These are phyloP conservation scores for Filobasidium wieringae DNA, from an alignment of 768 basidiomycete genomes.

Conservation along the genomic window DNA sequence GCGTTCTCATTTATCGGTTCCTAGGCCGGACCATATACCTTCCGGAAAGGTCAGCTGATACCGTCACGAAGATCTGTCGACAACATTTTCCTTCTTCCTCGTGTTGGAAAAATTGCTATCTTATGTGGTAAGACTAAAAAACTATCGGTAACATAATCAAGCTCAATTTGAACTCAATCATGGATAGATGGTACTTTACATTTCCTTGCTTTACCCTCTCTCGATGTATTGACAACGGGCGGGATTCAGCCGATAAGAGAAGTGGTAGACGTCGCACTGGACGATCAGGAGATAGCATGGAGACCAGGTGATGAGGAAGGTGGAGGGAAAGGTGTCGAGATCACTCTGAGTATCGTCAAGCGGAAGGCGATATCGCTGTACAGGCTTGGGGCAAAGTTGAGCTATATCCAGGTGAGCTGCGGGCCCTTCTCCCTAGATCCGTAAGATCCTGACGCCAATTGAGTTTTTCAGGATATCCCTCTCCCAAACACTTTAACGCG, in stretches of 20 bases:
- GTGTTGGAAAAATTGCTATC: constrained; percentile 60
- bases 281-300: constrained; percentile 49
- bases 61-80: constrained; percentile 62
- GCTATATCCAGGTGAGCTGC: constrained; percentile 21
- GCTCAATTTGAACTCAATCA: background rate
- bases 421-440: background rate
- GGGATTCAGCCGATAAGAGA: constrained; percentile 67
- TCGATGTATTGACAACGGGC: constrained; percentile 55
- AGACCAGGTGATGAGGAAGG: constrained; percentile 18
- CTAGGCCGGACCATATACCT: constrained; percentile 49
- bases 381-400: constrained; percentile 27
- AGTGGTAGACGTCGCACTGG: constrained; percentile 67
- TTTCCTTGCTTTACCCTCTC: constrained; percentile 67
- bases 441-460: background rate
- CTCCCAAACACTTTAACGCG: constrained; percentile 30
- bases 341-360: constrained; percentile 37
- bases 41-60: constrained; percentile 58
- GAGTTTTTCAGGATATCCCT: constrained; percentile 32
- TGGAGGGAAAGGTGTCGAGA: constrained; percentile 17
- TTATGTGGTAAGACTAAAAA: constrained; percentile 51
- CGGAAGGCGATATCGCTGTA: constrained; percentile 38
- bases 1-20: constrained; percentile 14
- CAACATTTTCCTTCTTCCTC: constrained; percentile 66
- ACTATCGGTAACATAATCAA: constrained; percentile 44
- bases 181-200: constrained; percentile 46